A percentile compares a stretch with the other conserved stretches of the same genome.
Conservation (phyloP, 257 asterid species). For the Solanum pimpinellifolium region DNA sequence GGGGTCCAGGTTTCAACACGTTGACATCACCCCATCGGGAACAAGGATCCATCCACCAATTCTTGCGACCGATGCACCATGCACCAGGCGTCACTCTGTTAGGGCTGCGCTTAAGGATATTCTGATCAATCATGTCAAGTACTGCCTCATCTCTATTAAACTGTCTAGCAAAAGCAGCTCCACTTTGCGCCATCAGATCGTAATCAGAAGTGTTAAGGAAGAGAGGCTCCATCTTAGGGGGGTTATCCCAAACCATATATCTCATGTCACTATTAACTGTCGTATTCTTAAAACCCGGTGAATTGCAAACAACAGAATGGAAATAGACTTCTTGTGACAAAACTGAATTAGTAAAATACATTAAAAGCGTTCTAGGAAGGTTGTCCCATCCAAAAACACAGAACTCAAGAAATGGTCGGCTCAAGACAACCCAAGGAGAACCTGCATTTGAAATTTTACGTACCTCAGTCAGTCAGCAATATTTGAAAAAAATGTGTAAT, state of each 20-base stretch:
- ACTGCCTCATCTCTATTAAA: slow-evolving; percentile 46
- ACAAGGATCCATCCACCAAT: slow-evolving; percentile 79
- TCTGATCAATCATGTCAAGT: slow-evolving; percentile 68
- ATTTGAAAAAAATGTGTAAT: neutral
- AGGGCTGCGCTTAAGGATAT: slow-evolving; percentile 55
- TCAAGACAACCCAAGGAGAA: slow-evolving; percentile 89
- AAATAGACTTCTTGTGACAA: slow-evolving; percentile 86
- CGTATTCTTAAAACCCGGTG: slow-evolving; percentile 66
- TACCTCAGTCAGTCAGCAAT: neutral
- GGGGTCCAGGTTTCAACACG: slow-evolving; percentile 59
- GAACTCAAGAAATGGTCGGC: slow-evolving; percentile 79
- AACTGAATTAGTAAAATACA: slow-evolving; percentile 65
- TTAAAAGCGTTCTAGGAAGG: slow-evolving; percentile 84
- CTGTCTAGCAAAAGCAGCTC: slow-evolving; percentile 92
- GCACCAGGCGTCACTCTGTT: slow-evolving; percentile 82
- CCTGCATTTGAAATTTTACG: slow-evolving; percentile 30
- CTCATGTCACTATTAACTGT: slow-evolving; percentile 80
- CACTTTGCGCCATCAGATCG: slow-evolving; percentile 53
- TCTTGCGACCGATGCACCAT: slow-evolving; percentile 69
- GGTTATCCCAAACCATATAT: slow-evolving; percentile 87
- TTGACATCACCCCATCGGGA: slow-evolving; percentile 83
- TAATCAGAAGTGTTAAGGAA: slow-evolving; percentile 52
- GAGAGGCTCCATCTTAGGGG: slow-evolving; percentile 95
- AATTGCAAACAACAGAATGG: slow-evolving; percentile 81
- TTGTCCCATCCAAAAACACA: slow-evolving; percentile 94